Base-by-base conservation (phyloP, 2,329 filamentous ascomycete genomes). In the Endoconidiophora laricicola region DNA sequence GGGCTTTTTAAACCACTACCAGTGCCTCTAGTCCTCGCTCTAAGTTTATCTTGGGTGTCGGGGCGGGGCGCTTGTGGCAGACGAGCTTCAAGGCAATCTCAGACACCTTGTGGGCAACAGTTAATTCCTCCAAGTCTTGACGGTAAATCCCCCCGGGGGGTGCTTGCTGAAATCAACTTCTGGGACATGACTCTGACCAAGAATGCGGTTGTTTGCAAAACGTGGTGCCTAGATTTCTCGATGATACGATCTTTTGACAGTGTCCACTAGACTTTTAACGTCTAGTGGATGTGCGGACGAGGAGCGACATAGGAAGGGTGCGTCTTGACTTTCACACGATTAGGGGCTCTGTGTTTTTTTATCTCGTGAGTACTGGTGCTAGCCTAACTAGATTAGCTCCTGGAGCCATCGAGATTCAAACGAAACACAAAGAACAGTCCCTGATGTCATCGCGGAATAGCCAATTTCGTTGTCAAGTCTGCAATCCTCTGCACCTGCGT, bases 111-210 rank as follows among this genome's bases (percentile, higher is more conserved):
- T 69, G 71, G 64, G 71, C 66, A 68, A 78, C 72, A 70, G 67
- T 72, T 68, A 63, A 66, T 68, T 69, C 70, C 80, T 77, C 86
- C 86, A 82, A 85, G 82, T 77, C 54, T 49, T 12, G 53, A 50
- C 63, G 81, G 75, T 81, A 82, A 86, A 81, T 83, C 68, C 75
- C 75, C 81, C 75, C 73, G 66, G 68, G 54, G 69, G 64, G 79
- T 78, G 74, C 76, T 69, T 81, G 73, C 83, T 84, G 82, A 81
- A 86, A 81, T 76, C 78, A 73, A 65, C 64, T 66, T 69, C 81
- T 80, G 82, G 82, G 75, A 69, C 62, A 60, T 59, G 67, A 72
- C 70, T 68, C 64, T 71, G 73, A 71, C 68, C 71, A 64, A 58
- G 46, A 62, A 60, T 61, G 63, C 46, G 50, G 51, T 55, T 55